Evolutionary conservation across 2,329 filamentous ascomycete genomes (phyloP).

Genomic region (Pseudodiploospora longispora): DNA sequence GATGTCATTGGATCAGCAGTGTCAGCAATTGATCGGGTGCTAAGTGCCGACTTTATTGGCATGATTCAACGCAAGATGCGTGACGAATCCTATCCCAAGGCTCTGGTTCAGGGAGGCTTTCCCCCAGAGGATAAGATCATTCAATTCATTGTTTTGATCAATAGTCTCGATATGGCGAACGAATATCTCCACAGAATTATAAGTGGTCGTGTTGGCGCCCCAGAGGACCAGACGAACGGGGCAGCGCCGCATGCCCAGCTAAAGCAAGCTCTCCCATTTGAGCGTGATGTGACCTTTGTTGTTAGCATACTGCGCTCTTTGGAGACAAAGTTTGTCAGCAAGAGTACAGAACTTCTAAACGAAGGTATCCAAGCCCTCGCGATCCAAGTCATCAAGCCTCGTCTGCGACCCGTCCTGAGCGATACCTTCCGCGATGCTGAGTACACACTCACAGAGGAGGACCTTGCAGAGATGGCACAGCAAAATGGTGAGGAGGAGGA

Average conservation of each 20-base stretch:
- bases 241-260: slow-evolving; percentile 37
- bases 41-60: slow-evolving; percentile 84
- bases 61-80: slow-evolving; percentile 98
- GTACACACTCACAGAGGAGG: slow-evolving; percentile 63
- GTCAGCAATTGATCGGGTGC: slow-evolving; percentile 68
- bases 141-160: slow-evolving; percentile 85
- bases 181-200: slow-evolving; percentile 90
- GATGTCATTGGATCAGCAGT: slow-evolving; percentile 70
- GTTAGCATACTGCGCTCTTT: slow-evolving; percentile 60
- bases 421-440: slow-evolving; percentile 90
- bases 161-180: slow-evolving; percentile 86
- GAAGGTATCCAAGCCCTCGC: slow-evolving; percentile 84
- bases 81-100: slow-evolving; percentile 84
- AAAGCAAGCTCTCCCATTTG: slow-evolving; percentile 68
- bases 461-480: slow-evolving; percentile 47
- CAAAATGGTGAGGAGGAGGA: slow-evolving; percentile 47
- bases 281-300: slow-evolving; percentile 64
- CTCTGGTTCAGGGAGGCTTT: slow-evolving; percentile 66
- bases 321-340: slow-evolving; percentile 63
- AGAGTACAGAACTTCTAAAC: slow-evolving; percentile 71
- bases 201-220: slow-evolving; percentile 49
- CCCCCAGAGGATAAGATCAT: slow-evolving; percentile 86
- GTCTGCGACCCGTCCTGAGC: slow-evolving; percentile 72
- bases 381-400: slow-evolving; percentile 76
- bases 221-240: slow-evolving; percentile 28